Evolutionary conservation across 2,329 filamentous ascomycete species (phyloP), one percentile per base, ranked within the genome.

Genomic region (Colletotrichum coccodes): DNA sequence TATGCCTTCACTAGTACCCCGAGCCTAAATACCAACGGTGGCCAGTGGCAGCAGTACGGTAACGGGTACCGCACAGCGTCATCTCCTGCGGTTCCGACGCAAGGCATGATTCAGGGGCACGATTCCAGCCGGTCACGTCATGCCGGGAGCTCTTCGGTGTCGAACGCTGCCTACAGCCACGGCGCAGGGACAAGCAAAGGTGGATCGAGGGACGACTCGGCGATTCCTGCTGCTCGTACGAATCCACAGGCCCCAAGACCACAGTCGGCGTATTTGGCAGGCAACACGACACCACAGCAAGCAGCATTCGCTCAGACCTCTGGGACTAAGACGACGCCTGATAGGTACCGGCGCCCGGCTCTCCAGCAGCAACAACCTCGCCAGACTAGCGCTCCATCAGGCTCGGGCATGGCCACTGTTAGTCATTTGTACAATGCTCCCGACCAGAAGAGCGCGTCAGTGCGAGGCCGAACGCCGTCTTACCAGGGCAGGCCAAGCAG

Each of bases 1-100:
- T 95, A 94, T 80, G 91, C 92, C 47, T 94, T 94, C 76, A 92
- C 89, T 3, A 87, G 85, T 73, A 91, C 91, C n/a, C 91, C 92
- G 28, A 90, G 85, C 71, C 80, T 93, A 73, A 86, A 87, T 70
- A 87, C 85, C 69, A 80, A 79, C 50, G 81, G n/a, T n/a, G n/a
- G 83, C 71, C 82, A 86, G 72, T 87, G 89, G 81, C 84, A 87
- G 70, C 83, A 85, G 47, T 79, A 81, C 46, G 79, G 80, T n/a
- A 79, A 81, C 46, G 79, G 80, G 16, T 81, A 86, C 77, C 76
- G 87, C 78, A 80, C 86, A 71, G 77, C 81, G 74, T 80, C 86
- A 53, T 82, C 83, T 70, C 81, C 85, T 14, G 76, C 79, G 16
- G 75, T 83, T 23, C 80, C 84, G 18, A 74, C 81, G 66, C 81